Evolutionary conservation across 495 filamentous ascomycete genomes (phyloP), one percentile per base, ranked within the genome.

Genomic region (Trichoderma orchidacearum): DNA sequence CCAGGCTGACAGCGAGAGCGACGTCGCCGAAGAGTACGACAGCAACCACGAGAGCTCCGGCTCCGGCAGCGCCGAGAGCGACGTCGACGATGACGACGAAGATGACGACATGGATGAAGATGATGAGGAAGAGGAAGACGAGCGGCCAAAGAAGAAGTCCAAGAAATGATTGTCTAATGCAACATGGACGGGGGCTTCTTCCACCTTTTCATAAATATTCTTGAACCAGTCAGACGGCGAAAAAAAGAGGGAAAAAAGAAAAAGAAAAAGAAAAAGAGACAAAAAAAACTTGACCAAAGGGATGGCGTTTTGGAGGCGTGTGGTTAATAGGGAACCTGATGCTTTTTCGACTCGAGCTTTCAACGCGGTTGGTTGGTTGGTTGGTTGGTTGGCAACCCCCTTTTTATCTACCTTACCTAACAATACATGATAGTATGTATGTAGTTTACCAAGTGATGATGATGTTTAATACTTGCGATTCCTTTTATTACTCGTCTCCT

Each of bases 21-120:
- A 99, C 59, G 90, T 95, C 0, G 94, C 90, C 1, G 94, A 99
- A 71, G 94, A 99, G 68, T 99, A 83, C 60, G 94, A 99, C 71
- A 87, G 83, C 45, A 84, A 79, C 29, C 92, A 96, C 63, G 86
- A 93, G 69, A 95, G 88, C 64, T 87, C 84, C 55, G 90, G 87
- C 0, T 82, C 80, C 23, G 82, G 79, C 53, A 79, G 74, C 41
- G 82, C 71, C n/a, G 85, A 81, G 32, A 81, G 68, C 17, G 75
- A 68, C 45, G 63, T 66, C 15, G 68, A 67, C 9, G 64, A 66
- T 41, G 62, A 59, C 12, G 70, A 68, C 7, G 66, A 66, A 15
- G 64, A 64, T 4, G 53, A 55, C 1, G 65, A 66, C 30, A 62
- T 56, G 12, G 67, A 65, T 12, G 63, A 62, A 3, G 41, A 13